Evolutionary conservation across 495 filamentous ascomycete genomes (phyloP).

Genomic region (Penicillium malachiteum): DNA sequence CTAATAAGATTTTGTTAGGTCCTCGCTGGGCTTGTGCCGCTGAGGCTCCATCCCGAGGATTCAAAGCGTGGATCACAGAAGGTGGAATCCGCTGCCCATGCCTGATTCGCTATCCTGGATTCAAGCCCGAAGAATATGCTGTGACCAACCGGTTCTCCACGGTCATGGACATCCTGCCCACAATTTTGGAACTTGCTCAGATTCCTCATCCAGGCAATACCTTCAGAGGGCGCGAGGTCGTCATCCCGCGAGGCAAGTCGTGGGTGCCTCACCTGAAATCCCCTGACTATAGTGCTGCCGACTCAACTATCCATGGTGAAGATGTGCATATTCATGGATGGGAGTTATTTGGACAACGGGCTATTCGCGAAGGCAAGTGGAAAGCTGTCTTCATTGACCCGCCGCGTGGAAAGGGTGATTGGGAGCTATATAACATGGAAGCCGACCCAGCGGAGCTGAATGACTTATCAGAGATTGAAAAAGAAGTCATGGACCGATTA

Average conservation of each 20-base stretch:
- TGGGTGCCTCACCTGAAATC: slow-evolving; percentile 2
- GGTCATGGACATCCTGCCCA: slow-evolving; percentile 53
- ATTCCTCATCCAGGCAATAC: slow-evolving; percentile 46
- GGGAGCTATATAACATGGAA: slow-evolving; percentile 26
- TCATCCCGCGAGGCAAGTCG: slow-evolving; percentile 46
- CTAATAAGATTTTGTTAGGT: background rate
- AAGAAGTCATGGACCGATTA: slow-evolving; percentile 25
- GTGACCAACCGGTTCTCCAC: slow-evolving; percentile 34
- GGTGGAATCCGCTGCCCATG: slow-evolving; percentile 41
- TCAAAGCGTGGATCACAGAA: slow-evolving; percentile 51
- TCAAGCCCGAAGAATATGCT: background rate
- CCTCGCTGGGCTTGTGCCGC: slow-evolving; percentile 54
- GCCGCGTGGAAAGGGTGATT: slow-evolving; percentile 17
- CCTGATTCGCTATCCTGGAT: too few species aligned
- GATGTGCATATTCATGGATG: slow-evolving; percentile 21
- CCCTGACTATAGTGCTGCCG: background rate
- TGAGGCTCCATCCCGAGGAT: slow-evolving; percentile 50
- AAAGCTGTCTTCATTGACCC: slow-evolving; percentile 22
- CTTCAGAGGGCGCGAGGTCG: slow-evolving; percentile 45
- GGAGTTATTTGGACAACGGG: slow-evolving; percentile 22
- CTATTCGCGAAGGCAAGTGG: slow-evolving; percentile 22
- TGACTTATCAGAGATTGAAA: slow-evolving; percentile 49
- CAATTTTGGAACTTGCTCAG: slow-evolving; percentile 50
- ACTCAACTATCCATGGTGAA: slow-evolving; percentile 16
- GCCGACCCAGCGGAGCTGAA: slow-evolving; percentile 38